These are phyloP conservation scores for Ganoderma lingzhi DNA, from an alignment of 1,284 basidiomycete genomes.

Conservation along the genomic window DNA sequence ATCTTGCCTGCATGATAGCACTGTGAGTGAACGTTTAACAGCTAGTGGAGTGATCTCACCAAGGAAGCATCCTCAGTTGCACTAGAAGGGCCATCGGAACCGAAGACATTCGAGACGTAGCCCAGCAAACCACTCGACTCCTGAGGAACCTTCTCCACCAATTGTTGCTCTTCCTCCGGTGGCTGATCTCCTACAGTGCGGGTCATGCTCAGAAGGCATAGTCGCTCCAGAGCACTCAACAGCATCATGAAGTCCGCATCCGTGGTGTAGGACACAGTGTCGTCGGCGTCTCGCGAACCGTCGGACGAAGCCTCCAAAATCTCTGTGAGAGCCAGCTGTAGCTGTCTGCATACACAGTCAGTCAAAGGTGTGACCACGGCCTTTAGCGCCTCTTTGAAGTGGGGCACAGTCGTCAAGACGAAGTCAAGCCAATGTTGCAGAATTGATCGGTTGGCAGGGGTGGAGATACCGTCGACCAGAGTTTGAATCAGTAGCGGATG, in stretches of 20 bases:
- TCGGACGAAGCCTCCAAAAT: constrained; percentile 53
- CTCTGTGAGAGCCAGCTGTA: constrained; percentile 68
- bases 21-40: constrained; percentile 47
- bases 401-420: constrained; percentile 88
- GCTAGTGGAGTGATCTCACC: constrained; percentile 51
- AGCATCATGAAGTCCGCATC: constrained; percentile 89
- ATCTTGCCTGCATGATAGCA: constrained; percentile 56
- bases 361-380: constrained; percentile 80
- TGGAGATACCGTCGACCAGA: constrained; percentile 82
- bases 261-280: constrained; percentile 60
- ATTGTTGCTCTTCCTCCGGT: constrained; percentile 63
- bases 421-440: constrained; percentile 98
- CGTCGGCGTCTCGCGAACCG: constrained; percentile 46
- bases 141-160: constrained; percentile 57
- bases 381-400: constrained; percentile 78
- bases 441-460: constrained; percentile 75
- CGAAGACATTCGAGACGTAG: constrained; percentile 83
- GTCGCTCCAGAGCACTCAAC: constrained; percentile 83
- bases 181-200: constrained; percentile 58
- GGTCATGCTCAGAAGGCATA: constrained; percentile 73
- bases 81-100: constrained; percentile 59
- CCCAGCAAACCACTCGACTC: constrained; percentile 78
- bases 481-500: constrained; percentile 81
- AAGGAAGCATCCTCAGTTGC: constrained; percentile 61
- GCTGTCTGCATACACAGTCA: constrained; percentile 82